These are phyloP conservation scores for Prunus yedoensis DNA, from an alignment of 331 rosid genomes.

Conservation along the genomic window DNA sequence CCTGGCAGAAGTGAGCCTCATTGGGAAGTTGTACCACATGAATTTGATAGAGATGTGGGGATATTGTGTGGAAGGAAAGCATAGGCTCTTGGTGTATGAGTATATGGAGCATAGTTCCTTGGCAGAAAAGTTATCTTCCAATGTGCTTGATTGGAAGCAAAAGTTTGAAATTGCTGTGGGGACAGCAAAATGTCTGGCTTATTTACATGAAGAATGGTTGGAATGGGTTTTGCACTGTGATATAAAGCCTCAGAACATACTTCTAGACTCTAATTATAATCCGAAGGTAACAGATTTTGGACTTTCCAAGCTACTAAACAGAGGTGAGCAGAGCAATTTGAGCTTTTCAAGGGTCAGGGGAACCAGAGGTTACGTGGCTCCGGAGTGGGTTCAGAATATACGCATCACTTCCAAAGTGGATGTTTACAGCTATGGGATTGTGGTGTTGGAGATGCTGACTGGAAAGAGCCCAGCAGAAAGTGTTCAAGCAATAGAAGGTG, in stretches of 20 bases:
- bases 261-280: conserved; percentile 35
- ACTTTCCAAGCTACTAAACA: conserved; percentile 41
- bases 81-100: conserved; percentile 42
- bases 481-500: neutral
- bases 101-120: conserved; percentile 53
- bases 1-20: conserved; percentile 39
- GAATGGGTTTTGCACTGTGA: conserved; percentile 64
- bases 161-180: conserved; percentile 48
- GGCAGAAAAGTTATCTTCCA: conserved; percentile 35
- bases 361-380: conserved; percentile 65
- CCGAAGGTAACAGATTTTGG: conserved; percentile 67
- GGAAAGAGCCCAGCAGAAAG: neutral
- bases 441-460: conserved; percentile 47
- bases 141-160: conserved; percentile 46
- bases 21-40: conserved; percentile 62
- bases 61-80: conserved; percentile 52
- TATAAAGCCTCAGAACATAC: conserved; percentile 62
- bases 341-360: conserved; percentile 51
- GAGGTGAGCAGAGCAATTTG: conserved; percentile 28
- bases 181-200: conserved; percentile 51
- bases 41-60: conserved; percentile 68
- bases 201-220: conserved; percentile 58
- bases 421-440: conserved; percentile 53
- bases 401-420: conserved; percentile 57
- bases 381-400: conserved; percentile 57